phyloP scores from a whole-genome alignment of 169 alveolate species.

The Plasmodium adleri region DNA sequence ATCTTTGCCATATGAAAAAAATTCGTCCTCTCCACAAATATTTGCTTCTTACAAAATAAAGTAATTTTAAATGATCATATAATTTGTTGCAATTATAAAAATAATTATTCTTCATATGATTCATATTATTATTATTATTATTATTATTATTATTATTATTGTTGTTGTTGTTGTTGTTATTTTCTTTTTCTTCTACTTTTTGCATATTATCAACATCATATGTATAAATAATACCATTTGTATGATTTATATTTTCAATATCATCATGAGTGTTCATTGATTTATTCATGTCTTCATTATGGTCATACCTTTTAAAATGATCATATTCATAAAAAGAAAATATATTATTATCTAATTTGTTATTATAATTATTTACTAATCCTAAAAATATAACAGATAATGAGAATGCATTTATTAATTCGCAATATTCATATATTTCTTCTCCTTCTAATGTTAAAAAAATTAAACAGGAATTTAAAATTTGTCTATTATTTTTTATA shows the following conservation, averaged over 20 bases:
- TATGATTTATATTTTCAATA: not conserved
- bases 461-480: conserved; percentile 56
- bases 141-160: no score
- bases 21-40: conserved; percentile 76
- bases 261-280: not conserved
- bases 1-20: conserved; percentile 75
- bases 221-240: not conserved
- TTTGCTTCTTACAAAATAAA: conserved; percentile 53
- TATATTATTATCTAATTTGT: not conserved
- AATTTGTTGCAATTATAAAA: no score
- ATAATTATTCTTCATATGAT: no score
- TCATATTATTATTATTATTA: not conserved
- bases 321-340: conserved; percentile 15
- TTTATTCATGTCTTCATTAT: not conserved
- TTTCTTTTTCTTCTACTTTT: conserved; percentile 7
- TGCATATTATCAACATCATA: not conserved
- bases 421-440: conserved; percentile 49
- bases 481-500: conserved; percentile 7
- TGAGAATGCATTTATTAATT: conserved; percentile 30
- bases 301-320: not conserved
- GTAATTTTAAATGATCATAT: conserved; percentile 7
- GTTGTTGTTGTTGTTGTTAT: not conserved
- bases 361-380: conserved; percentile 34
- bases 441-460: conserved; percentile 70
- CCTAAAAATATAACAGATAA: conserved; percentile 36